These are phyloP conservation scores for Epichloe gansuensis DNA, from an alignment of 2,329 filamentous ascomycete genomes.

Conservation along the genomic window DNA sequence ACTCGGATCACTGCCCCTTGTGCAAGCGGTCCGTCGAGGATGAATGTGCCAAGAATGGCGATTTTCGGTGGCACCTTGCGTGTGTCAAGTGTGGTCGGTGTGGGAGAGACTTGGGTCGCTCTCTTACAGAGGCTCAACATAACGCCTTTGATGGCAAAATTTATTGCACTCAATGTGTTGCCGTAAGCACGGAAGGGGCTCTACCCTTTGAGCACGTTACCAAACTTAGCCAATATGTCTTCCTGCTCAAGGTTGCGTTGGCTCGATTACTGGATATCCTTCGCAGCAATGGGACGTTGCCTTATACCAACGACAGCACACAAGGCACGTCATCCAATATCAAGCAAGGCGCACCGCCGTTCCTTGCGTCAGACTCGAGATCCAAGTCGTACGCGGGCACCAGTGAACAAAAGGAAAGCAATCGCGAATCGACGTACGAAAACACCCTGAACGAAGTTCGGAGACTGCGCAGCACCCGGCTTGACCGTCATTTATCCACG, in stretches of 20 bases:
- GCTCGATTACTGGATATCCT: conserved; percentile 81
- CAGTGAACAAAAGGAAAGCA: conserved; percentile 31
- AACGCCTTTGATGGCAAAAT: conserved; percentile 55
- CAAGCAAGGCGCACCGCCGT: conserved; percentile 17
- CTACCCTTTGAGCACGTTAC: conserved; percentile 60
- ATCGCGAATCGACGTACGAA: conserved; percentile 72
- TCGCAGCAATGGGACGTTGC: conserved; percentile 68
- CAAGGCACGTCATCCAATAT: conserved; percentile 10
- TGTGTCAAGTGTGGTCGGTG: conserved; percentile 68
- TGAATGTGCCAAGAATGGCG: conserved; percentile 67
- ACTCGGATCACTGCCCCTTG: conserved; percentile 71
- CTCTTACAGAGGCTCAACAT: conserved; percentile 58
- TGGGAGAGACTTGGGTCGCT: conserved; percentile 52
- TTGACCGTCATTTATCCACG: conserved; percentile 88
- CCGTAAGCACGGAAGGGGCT: conserved; percentile 38
- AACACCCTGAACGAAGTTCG: conserved; percentile 94
- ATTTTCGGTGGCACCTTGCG: conserved; percentile 70
- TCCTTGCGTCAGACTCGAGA: conserved; percentile 51
- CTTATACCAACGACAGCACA: conserved; percentile 58
- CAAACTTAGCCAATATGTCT: conserved; percentile 88
- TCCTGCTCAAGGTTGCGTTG: conserved; percentile 81
- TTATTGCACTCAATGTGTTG: conserved; percentile 58
- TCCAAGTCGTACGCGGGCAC: conserved; percentile 62
- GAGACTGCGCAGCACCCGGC: conserved; percentile 77
- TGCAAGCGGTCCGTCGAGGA: conserved; percentile 89